Percentiles rank a stretch among this genome's conserved stretches.
Evolutionary conservation across 306 rosid genomes (phyloP).

Genomic region (Fragaria iinumae): DNA sequence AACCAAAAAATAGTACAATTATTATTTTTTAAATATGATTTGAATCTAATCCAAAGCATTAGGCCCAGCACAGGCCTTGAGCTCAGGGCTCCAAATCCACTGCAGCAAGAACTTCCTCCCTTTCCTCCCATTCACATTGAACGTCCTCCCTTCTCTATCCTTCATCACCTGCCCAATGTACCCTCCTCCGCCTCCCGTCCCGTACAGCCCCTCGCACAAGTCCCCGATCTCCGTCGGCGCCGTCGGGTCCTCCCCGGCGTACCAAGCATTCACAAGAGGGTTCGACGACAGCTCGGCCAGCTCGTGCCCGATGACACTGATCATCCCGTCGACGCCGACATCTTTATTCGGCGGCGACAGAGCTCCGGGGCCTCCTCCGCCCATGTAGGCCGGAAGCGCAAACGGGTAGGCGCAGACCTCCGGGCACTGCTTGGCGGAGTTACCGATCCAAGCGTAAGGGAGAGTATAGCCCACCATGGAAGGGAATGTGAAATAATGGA

Average conservation of each 20-base stretch:
- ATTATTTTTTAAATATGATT: not conserved
- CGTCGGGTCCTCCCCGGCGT: constrained; percentile 94
- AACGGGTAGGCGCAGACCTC: constrained; percentile 95
- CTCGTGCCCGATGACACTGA: constrained; percentile 60
- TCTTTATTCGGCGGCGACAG: constrained; percentile 53
- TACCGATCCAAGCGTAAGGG: constrained; percentile 93
- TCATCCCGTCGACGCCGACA: constrained; percentile 57
- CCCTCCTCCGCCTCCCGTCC: constrained; percentile 90
- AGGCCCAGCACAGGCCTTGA: constrained; percentile 91
- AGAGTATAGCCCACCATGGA: constrained; percentile 82
- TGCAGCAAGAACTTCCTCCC: constrained; percentile 70
- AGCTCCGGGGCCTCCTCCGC: constrained; percentile 61
- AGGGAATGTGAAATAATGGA: constrained; percentile 90
- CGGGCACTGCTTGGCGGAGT: constrained; percentile 85
- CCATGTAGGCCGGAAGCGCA: constrained; percentile 79
- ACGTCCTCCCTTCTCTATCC: constrained; percentile 58
- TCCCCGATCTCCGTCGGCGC: constrained; percentile 96
- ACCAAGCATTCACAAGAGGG: constrained; percentile 81
- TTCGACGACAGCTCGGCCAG: constrained; percentile 56
- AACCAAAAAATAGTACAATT: not conserved
- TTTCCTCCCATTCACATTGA: constrained; percentile 63
- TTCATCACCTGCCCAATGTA: constrained; percentile 80
- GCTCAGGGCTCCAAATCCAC: constrained; percentile 87
- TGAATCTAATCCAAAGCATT: constrained; percentile 58
- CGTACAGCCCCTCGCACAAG: constrained; percentile 83